Base-by-base conservation (phyloP, 2,329 filamentous ascomycete species). In the Thielaviopsis cerberus region DNA sequence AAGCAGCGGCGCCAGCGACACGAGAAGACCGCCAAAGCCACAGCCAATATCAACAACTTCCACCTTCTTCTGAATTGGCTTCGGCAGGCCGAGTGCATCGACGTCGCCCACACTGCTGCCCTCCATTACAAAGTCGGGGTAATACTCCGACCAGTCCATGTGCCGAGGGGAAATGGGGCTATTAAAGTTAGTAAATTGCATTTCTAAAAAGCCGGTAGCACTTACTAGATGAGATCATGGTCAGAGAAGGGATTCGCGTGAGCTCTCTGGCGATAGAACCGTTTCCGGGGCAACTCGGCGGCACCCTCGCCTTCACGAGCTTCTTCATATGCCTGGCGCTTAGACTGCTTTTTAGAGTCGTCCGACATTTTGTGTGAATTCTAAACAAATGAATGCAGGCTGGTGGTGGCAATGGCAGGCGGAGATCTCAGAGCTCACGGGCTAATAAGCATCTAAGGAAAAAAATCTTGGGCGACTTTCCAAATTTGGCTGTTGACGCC, bases 211-310 rank as follows among this genome's bases (percentile, higher is more conserved):
- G 30, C 30, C 30, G 30, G 20, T 34, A 41, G n/a, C n/a, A 74
- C 81, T 66, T 79, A 94, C 92, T 98, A 98, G 66, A 78, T 77
- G 68, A 98, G 75, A 59, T 80, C 75, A 74, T 98, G 92, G 67
- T 98, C 92, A 2, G 91, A 96, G 72, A 98, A 98, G 6, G 91
- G 90, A 73, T 98, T 98, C 62, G 92, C 92, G 73, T 98, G 92
- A 41, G 92, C 92, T 69, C 92, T 81, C 71, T 98, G 92, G 58
- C 92, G 82, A 70, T 95, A 98, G 73, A 92, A 95, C 73, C 86
- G 91, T 76, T 98, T 98, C 71, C 88, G 85, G 10, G 92, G 92
- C 65, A 96, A 72, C 65, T 81, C 77, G 7, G 80, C 71, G 45
- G 72, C 71, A 23, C 71, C 74, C 66, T 78, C 74, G 20, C 56